phyloP scores from a whole-genome alignment of 805 yeast genomes.

The Suhomyces canberraensis region DNA sequence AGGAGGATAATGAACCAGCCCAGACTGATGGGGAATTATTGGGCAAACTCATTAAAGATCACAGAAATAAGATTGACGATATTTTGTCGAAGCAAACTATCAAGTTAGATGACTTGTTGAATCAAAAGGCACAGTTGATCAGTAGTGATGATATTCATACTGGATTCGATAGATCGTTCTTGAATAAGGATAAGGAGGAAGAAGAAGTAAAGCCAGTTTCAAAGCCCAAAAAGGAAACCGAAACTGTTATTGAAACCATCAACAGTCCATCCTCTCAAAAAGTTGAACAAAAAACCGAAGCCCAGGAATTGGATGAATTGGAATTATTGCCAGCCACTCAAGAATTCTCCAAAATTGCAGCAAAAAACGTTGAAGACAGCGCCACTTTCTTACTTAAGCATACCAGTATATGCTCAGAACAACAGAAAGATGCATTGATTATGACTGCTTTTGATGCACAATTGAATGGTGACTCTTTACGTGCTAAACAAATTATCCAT shows the following conservation, averaged over 20 bases:
- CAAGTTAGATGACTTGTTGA: conserved; percentile 62
- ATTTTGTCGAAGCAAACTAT: conserved; percentile 61
- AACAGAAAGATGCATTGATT: conserved; percentile 86
- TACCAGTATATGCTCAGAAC: conserved; percentile 68
- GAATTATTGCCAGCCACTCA: conserved; percentile 61
- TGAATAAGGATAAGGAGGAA: conserved; percentile 53
- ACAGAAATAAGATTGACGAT: conserved; percentile 65
- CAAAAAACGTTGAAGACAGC: conserved; percentile 46
- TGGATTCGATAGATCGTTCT: conserved; percentile 83
- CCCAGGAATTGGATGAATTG: conserved; percentile 45
- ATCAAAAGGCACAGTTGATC: conserved; percentile 72
- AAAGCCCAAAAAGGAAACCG: conserved; percentile 14
- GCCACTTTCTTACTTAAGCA: conserved; percentile 54
- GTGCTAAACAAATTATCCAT: conserved; percentile 66
- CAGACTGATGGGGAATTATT: conserved; percentile 31
- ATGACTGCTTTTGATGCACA: conserved; percentile 90
- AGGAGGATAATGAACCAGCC: conserved; percentile 54
- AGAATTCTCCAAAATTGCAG: conserved; percentile 57
- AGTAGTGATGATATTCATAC: conserved; percentile 89
- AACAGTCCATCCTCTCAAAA: conserved; percentile 11
- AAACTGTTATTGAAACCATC: conserved; percentile 29
- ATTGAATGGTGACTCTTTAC: conserved; percentile 52
- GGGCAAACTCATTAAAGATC: conserved; percentile 47
- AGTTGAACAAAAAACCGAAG: conserved; percentile 1
- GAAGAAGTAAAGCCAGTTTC: conserved; percentile 9